Conservation (phyloP, 108 stramenopile species). For the Licmophora abbreviata region DNA sequence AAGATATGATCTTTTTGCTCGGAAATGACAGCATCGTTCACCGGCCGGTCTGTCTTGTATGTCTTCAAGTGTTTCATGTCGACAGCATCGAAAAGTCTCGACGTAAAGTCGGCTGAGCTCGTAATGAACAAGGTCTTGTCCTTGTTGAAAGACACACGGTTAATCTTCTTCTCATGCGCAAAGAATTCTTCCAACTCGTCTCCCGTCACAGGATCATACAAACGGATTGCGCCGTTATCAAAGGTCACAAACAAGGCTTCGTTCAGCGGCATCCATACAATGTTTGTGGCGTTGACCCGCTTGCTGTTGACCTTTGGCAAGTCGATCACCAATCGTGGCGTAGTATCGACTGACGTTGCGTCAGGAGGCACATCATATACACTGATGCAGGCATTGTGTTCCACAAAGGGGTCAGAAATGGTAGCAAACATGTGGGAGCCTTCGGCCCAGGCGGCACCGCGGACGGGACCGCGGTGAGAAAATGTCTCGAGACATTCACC, state of each 20-base stretch:
- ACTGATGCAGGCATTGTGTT: constrained; percentile 85
- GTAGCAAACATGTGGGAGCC: constrained; percentile 90
- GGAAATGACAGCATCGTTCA: constrained; percentile 97
- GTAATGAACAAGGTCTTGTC: constrained; percentile 96
- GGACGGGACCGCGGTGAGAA: constrained; percentile 86
- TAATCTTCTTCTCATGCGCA: constrained; percentile 91
- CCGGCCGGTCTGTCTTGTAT: constrained; percentile 95
- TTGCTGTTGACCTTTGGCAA: constrained; percentile 67
- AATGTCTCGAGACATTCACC: constrained; percentile 84
- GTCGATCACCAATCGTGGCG: constrained; percentile 77
- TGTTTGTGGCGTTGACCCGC: constrained; percentile 81
- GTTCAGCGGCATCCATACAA: constrained; percentile 86
- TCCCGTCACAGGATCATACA: constrained; percentile 87
- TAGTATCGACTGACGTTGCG: constrained; percentile 36
- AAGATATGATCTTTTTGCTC: constrained; percentile 94
- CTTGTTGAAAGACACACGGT: constrained; percentile 84
- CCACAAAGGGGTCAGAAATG: constrained; percentile 93
- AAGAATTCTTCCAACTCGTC: constrained; percentile 66
- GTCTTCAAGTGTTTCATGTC: constrained; percentile 84
- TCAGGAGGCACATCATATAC: constrained; percentile 78
- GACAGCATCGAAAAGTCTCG: constrained; percentile 91
- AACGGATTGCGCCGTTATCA: constrained; percentile 86
- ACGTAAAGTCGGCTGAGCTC: constrained; percentile 87
- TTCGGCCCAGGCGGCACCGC: constrained; percentile 90
- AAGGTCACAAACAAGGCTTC: constrained; percentile 87